phyloP scores from a whole-genome alignment of 1,284 basidiomycete genomes.

The Pseudozyma sp. region DNA sequence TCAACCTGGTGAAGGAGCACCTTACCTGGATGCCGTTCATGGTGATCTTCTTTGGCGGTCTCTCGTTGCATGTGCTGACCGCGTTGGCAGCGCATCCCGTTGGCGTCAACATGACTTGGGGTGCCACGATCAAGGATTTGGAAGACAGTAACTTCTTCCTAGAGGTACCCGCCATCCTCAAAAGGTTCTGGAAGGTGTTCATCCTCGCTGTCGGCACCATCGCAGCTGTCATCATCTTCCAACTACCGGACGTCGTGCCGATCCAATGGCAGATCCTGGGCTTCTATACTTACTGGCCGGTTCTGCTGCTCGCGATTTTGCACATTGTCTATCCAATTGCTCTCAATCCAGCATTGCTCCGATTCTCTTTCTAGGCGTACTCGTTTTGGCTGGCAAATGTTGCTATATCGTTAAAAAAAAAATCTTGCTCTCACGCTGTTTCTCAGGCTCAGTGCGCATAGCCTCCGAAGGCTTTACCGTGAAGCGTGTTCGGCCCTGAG shows the following conservation, averaged over 20 bases:
- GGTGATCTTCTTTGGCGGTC: conserved; percentile 38
- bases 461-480: too few species aligned
- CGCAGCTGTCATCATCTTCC: conserved; percentile 54
- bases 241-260: conserved; percentile 72
- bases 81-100: conserved; percentile 82
- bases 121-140: conserved; percentile 52
- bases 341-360: conserved; percentile 51
- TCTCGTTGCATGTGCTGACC: conserved; percentile 72
- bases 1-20: conserved; percentile 75
- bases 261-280: conserved; percentile 73
- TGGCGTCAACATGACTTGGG: conserved; percentile 86
- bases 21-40: conserved; percentile 79
- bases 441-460: too few species aligned
- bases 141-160: conserved; percentile 79
- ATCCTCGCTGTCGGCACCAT: conserved; percentile 75
- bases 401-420: too few species aligned
- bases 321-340: conserved; percentile 55
- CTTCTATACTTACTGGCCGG: conserved; percentile 39
- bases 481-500: too few species aligned
- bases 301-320: conserved; percentile 6
- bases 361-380: conserved; percentile 51
- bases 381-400: too few species aligned
- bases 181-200: conserved; percentile 70
- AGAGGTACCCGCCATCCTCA: conserved; percentile 80
- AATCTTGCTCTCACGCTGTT: too few species aligned